phyloP scores from a whole-genome alignment of 106 monocot species.

The Narthecium ossifragum region DNA sequence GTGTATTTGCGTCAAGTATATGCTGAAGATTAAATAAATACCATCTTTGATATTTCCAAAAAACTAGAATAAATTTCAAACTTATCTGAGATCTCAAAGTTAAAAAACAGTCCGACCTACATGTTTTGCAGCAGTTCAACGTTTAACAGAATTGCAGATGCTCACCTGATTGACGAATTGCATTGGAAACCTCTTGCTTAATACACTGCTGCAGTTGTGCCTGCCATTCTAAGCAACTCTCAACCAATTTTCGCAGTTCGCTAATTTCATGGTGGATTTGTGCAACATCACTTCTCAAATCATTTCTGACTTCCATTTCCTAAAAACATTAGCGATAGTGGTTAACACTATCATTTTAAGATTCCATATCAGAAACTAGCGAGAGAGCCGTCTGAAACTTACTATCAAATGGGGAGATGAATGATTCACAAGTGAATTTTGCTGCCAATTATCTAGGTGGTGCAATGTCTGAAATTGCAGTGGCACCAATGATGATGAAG shows the following conservation, averaged over 20 bases:
- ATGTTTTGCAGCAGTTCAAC: too few species aligned
- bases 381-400: too few species aligned
- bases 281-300: slow-evolving; percentile 39
- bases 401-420: slow-evolving; percentile 27
- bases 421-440: slow-evolving; percentile 17
- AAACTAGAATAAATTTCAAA: too few species aligned
- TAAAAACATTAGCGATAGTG: slow-evolving; percentile 8
- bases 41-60: too few species aligned
- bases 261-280: slow-evolving; percentile 50
- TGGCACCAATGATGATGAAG: slow-evolving; percentile 35
- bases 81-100: too few species aligned
- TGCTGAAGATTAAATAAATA: too few species aligned
- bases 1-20: too few species aligned
- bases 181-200: slow-evolving; percentile 43
- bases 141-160: too few species aligned
- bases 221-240: slow-evolving; percentile 65
- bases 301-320: slow-evolving; percentile 40
- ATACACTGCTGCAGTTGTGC: slow-evolving; percentile 38
- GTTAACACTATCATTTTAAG: neutral
- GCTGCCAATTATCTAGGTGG: slow-evolving; percentile 23
- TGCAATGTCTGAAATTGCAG: slow-evolving; percentile 16
- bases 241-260: slow-evolving; percentile 44
- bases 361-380: too few species aligned
- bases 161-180: slow-evolving; percentile 40
- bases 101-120: too few species aligned